Percentiles rank a stretch among this genome's conserved stretches.
Conservation (phyloP, 768 basidiomycete species). For the Auriscalpium vulgare region DNA sequence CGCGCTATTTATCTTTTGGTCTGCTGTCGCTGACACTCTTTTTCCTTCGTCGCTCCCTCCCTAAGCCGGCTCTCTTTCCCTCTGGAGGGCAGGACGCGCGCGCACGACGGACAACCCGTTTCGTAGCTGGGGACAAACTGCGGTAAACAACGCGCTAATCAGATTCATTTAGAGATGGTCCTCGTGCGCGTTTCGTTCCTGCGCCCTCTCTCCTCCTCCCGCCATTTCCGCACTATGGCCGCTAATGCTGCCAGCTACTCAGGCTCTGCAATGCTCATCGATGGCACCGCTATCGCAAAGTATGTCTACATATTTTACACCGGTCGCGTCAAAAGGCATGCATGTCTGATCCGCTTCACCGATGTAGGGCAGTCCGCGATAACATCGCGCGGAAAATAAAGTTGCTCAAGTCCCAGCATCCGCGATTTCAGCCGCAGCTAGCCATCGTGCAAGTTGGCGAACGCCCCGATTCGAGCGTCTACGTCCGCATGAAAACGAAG, state of each 20-base stretch:
- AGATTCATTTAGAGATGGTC: not conserved
- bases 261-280: slow-evolving; percentile 51
- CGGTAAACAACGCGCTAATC: slow-evolving; percentile 1
- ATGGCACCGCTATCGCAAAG: slow-evolving; percentile 84
- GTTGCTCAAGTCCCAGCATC: slow-evolving; percentile 52
- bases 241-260: slow-evolving; percentile 17
- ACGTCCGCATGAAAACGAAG: slow-evolving; percentile 97
- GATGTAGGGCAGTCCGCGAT: slow-evolving; percentile 69
- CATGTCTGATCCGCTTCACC: slow-evolving; percentile 4
- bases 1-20: slow-evolving; percentile 23
- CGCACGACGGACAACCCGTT: not conserved
- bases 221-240: slow-evolving; percentile 20
- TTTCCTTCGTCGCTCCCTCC: not conserved
- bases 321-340: not conserved
- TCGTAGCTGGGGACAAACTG: not conserved
- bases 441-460: slow-evolving; percentile 92
- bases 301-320: slow-evolving; percentile 26
- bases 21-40: not conserved
- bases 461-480: slow-evolving; percentile 83
- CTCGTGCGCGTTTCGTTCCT: not conserved
- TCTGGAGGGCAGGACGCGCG: not conserved
- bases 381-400: slow-evolving; percentile 66
- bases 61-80: not conserved
- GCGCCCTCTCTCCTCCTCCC: slow-evolving; percentile 14
- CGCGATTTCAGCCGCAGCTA: slow-evolving; percentile 87